Evolutionary conservation across 1,284 basidiomycete genomes (phyloP).

Genomic region (Cryptococcus sp.): DNA sequence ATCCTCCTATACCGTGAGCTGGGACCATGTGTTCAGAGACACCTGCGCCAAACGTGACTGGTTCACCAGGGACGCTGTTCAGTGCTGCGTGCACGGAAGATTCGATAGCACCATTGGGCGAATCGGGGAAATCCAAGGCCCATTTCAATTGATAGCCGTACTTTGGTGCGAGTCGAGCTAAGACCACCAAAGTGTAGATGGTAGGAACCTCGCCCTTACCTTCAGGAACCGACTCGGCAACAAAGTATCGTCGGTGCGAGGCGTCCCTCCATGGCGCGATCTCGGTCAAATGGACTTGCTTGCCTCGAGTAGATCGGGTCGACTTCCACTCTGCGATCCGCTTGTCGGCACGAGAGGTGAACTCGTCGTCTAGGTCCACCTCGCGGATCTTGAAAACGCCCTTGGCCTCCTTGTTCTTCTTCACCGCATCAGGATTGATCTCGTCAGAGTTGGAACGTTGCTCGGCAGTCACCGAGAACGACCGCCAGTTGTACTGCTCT

Average conservation of each 20-base stretch:
- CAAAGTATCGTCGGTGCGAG: constrained; percentile 60
- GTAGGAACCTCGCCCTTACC: too few species aligned
- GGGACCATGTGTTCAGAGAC: constrained; percentile 53
- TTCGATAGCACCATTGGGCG: constrained; percentile 59
- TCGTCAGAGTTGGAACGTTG: constrained; percentile 58
- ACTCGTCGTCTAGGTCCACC: constrained; percentile 50
- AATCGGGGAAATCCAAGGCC: constrained; percentile 61
- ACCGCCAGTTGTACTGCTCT: constrained; percentile 58
- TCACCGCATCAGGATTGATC: constrained; percentile 55
- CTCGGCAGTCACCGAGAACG: constrained; percentile 59
- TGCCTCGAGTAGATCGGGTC: constrained; percentile 54
- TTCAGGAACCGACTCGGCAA: constrained; percentile 46
- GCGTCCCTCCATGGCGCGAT: constrained; percentile 60
- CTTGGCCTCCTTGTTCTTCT: constrained; percentile 53
- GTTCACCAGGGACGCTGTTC: constrained; percentile 53
- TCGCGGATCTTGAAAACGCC: constrained; percentile 55
- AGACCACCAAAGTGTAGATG: constrained; percentile 56
- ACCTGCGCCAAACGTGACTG: constrained; percentile 56
- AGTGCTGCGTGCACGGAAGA: constrained; percentile 59
- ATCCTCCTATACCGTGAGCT: constrained; percentile 51
- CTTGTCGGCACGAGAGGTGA: constrained; percentile 53
- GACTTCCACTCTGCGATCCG: constrained; percentile 58
- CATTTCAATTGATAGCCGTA: constrained; percentile 64
- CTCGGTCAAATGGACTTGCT: constrained; percentile 61
- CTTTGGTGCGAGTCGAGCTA: constrained; percentile 59